Conservation (phyloP, 257 asterid genomes). For the Dorcoceras hygrometricum region DNA sequence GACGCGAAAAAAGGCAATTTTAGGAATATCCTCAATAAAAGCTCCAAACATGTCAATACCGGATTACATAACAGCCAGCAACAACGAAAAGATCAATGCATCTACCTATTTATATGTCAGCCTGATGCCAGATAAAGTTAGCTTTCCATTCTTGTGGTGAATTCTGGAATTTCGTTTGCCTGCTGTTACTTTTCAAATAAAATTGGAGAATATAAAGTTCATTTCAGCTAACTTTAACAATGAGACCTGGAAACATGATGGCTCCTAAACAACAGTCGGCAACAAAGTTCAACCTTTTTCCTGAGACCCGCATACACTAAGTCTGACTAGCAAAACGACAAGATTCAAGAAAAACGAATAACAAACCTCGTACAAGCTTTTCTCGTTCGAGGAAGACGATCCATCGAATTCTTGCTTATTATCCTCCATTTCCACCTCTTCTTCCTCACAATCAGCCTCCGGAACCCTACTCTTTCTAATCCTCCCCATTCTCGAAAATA, state of each 20-base stretch:
- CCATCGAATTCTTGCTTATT: slow-evolving; percentile 27
- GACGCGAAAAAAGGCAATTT: too few relatives aligned
- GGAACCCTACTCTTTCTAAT: slow-evolving; percentile 59
- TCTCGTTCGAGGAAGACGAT: slow-evolving; percentile 47
- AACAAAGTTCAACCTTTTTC: not conserved
- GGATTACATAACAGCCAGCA: not conserved
- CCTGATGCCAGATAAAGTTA: not conserved
- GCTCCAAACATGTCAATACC: not conserved
- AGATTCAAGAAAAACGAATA: too few relatives aligned
- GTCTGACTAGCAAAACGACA: not conserved
- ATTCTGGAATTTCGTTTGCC: not conserved
- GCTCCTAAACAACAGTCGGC: not conserved
- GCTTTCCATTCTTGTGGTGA: not conserved
- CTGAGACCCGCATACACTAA: not conserved
- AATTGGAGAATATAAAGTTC: not conserved
- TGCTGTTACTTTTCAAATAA: not conserved
- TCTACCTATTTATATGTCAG: not conserved
- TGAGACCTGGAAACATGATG: too few relatives aligned
- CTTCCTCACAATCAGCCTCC: slow-evolving; percentile 41
- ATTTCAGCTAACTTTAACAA: not conserved
- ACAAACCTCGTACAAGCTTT: slow-evolving; percentile 74
- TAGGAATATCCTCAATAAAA: too few relatives aligned
- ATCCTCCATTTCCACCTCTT: slow-evolving; percentile 40
- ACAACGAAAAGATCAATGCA: not conserved
- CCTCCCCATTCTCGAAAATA: slow-evolving; percentile 52